Percentiles rank a stretch among this genome's conserved stretches.
These are phyloP conservation scores for Epichloe brachyelytri DNA, from an alignment of 2,329 filamentous ascomycete genomes.

Conservation along the genomic window DNA sequence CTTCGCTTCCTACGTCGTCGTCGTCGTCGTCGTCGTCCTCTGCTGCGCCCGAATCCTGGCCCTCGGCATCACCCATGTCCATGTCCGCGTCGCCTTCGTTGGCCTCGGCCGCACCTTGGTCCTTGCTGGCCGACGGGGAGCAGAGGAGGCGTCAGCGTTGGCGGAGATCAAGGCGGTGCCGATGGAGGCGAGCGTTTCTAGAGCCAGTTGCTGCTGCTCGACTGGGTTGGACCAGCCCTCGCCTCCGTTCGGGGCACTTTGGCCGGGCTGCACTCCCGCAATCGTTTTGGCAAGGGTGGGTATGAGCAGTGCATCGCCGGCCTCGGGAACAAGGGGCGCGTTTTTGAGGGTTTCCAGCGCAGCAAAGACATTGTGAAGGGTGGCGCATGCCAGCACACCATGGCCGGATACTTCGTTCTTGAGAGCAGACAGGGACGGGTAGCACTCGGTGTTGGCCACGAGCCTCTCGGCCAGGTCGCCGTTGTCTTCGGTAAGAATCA, in stretches of 20 bases:
- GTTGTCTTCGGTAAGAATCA: slow-evolving; percentile 49
- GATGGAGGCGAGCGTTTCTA: slow-evolving; percentile 53
- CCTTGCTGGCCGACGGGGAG: slow-evolving; percentile 2
- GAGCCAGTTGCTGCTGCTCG: slow-evolving; percentile 39
- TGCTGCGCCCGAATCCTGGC: slow-evolving; percentile 23
- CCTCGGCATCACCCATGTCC: slow-evolving; percentile 22
- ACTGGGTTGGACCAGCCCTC: slow-evolving; percentile 26
- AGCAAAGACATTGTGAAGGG: slow-evolving; percentile 50
- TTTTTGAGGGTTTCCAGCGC: slow-evolving; percentile 18
- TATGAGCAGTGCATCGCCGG: slow-evolving; percentile 22
- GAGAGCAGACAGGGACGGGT: slow-evolving; percentile 35
- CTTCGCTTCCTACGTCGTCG: slow-evolving; percentile 26
- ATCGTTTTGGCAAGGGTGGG: slow-evolving; percentile 24
- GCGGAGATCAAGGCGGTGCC: slow-evolving; percentile 42
- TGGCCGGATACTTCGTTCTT: slow-evolving; percentile 33
- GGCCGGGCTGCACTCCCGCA: slow-evolving; percentile 14
- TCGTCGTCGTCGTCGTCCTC: slow-evolving; percentile 22
- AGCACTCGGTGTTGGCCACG: slow-evolving; percentile 32
- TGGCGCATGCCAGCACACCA: slow-evolving; percentile 44
- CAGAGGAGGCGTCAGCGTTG: slow-evolving; percentile 26
- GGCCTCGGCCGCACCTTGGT: slow-evolving; percentile 24
- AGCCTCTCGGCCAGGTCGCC: slow-evolving; percentile 37
- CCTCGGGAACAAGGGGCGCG: slow-evolving; percentile 13
- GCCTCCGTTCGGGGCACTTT: slow-evolving; percentile 17
- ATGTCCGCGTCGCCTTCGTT: slow-evolving; percentile 28